Base-by-base conservation (phyloP, 768 basidiomycete species). In the Boletus sp. region DNA sequence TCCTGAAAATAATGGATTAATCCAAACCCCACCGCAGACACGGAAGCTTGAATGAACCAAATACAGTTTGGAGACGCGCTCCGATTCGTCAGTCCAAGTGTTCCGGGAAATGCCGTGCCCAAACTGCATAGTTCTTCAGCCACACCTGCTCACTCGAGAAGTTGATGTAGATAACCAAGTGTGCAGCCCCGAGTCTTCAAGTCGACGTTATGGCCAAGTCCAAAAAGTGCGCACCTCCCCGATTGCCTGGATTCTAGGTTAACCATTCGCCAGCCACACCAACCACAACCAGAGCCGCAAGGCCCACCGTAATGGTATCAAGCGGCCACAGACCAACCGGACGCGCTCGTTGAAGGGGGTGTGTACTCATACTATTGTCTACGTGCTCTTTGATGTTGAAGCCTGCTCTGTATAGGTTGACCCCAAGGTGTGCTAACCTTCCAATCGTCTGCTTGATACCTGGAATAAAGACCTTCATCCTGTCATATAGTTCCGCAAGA, bases 251-350 rank as follows among this genome's bases (percentile, higher is more conserved):
- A 51, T 62, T 42, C 14, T 30, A 47, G 40, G 44, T 54, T 70
- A 47, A 71, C 47, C 12, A 45, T 7, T 45, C 46, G 8, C 56
- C 60, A 94, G 90, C 69, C 89, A 93, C 74, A 92, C 89, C 69
- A 92, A 92, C 76, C 94, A 96, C 83, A 97, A 96, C 82, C 94
- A 97, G 80, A 92, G 67, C 82, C 86, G 85, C 77, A 98, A 97
- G 85, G 94, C 96, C 64, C 96, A 98, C 82, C 85, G 90, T 64
- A 98, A 98, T 81, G 96, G 95, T 70, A 96, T 98, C 80, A 93
- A 90, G 80, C 84, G 81, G 74, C 89, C 92, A 52, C 77, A 80
- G 74, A 80, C 83, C 56, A 79, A 83, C 72, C 83, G 86, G 67
- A 83, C 89, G 65, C 83, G 87, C 64, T 94, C 91, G 37, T 67